Evolutionary conservation across 805 yeast genomes (phyloP), one percentile per base, ranked within the genome.

Genomic region (Starmerella potacharoeniae): DNA sequence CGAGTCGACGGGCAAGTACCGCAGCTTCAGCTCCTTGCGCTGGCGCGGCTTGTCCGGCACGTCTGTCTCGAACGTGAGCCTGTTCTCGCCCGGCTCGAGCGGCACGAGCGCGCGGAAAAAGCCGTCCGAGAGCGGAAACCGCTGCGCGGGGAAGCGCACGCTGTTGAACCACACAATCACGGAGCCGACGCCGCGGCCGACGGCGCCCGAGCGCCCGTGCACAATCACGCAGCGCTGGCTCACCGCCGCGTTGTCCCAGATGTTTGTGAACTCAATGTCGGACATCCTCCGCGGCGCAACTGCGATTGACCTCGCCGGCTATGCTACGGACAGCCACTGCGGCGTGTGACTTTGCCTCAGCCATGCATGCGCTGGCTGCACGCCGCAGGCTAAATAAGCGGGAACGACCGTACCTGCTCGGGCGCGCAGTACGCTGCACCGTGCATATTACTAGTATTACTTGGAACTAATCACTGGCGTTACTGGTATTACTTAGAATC

Each of bases 81-180:
- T 66, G 65, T 90, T 91, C 28, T 68, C 68, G n/a, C 91, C 90
- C 0, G 84, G 82, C 22, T 81, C 77, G 17, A 90, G 74, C 57
- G 84, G 84, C 3, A 86, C 73, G 16, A 86, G 64, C 0, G 86
- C 86, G 67, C 89, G 90, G 75, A 90, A 91, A 57, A 77, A 75
- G 1, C 84, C 82, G 22, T 77, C 71, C 52, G 81, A 79, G 6
- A 89, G 79, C 57, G 90, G 95, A 63, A 75, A 85, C 53, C 75
- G 73, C 62, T 80, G 83, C 0, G 87, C 78, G 0, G 96, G 95
- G 58, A 81, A 83, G 35, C 58, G 71, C 31, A 63, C 68, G 63
- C 59, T 65, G 60, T 67, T 74, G 65, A 66, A 74, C 61, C 68
- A 75, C 57, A 71, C 74, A 46, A 73, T 79, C 11, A 75, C 73